phyloP scores from a whole-genome alignment of 768 basidiomycete genomes.

The Sarcodon sp. region DNA sequence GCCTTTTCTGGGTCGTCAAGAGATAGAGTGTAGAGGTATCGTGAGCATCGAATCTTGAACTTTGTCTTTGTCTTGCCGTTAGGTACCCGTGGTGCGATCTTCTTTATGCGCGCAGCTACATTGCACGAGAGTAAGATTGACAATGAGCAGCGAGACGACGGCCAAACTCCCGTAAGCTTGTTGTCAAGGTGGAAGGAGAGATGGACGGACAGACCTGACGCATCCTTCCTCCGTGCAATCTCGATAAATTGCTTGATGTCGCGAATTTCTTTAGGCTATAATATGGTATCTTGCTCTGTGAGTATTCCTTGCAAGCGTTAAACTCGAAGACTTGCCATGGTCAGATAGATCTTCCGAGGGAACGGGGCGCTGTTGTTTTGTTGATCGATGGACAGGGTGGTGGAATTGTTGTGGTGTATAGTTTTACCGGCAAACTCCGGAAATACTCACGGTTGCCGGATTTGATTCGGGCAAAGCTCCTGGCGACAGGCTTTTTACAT shows the following conservation, averaged over 20 bases:
- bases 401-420: neutral
- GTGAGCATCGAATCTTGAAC: conserved; percentile 97
- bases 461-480: too few relatives aligned
- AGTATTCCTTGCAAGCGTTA: neutral
- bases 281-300: neutral
- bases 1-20: conserved; percentile 97
- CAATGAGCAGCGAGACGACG: neutral
- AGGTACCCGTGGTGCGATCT: conserved; percentile 56
- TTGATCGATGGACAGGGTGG: neutral
- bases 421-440: neutral
- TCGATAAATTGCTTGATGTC: conserved; percentile 99
- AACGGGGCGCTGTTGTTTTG: neutral
- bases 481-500: too few relatives aligned
- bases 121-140: conserved; percentile 1
- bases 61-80: conserved; percentile 79
- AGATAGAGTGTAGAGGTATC: conserved; percentile 95
- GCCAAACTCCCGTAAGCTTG: neutral
- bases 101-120: conserved; percentile 96
- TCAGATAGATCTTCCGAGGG: neutral
- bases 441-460: neutral
- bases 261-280: conserved; percentile 90
- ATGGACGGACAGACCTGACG: conserved; percentile 56
- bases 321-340: neutral
- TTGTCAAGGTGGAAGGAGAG: neutral
- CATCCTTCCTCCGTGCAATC: conserved; percentile 95